phyloP scores from a whole-genome alignment of 169 alveolate genomes.

The Perkinsus marinus region DNA sequence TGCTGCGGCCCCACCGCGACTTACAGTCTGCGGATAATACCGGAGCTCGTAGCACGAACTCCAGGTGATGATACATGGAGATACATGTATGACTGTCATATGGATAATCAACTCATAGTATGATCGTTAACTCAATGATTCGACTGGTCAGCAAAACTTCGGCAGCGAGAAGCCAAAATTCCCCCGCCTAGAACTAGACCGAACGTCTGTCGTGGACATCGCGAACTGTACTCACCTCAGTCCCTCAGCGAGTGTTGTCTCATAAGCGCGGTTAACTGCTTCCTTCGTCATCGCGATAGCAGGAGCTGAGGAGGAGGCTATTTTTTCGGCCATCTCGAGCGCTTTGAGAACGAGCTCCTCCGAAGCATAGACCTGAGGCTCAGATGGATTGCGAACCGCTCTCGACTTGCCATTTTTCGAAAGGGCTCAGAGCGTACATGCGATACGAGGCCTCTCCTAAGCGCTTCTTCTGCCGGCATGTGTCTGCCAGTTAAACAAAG shows the following conservation, averaged over 20 bases:
- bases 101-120: too few species aligned
- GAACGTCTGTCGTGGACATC: too few species aligned
- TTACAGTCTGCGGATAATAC: too few species aligned
- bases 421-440: neutral
- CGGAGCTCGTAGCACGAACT: too few species aligned
- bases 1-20: too few species aligned
- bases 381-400: neutral
- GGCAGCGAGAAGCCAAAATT: too few species aligned
- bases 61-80: too few species aligned
- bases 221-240: constrained; percentile 16
- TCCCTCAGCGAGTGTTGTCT: constrained; percentile 48
- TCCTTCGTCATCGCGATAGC: constrained; percentile 54
- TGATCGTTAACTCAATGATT: too few species aligned
- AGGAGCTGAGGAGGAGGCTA: constrained; percentile 6
- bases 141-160: too few species aligned
- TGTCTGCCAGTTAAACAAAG: neutral
- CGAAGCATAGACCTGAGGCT: constrained; percentile 16
- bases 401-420: too few species aligned
- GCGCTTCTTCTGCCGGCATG: constrained; percentile 50
- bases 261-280: constrained; percentile 46
- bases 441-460: constrained; percentile 31
- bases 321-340: constrained; percentile 20
- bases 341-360: constrained; percentile 17
- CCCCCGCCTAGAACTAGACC: too few species aligned
- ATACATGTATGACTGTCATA: too few species aligned